Percentiles rank a stretch among this genome's conserved stretches.
phyloP scores from a whole-genome alignment of 2,329 filamentous ascomycete species.

The Zasmidium citrigriseum region DNA sequence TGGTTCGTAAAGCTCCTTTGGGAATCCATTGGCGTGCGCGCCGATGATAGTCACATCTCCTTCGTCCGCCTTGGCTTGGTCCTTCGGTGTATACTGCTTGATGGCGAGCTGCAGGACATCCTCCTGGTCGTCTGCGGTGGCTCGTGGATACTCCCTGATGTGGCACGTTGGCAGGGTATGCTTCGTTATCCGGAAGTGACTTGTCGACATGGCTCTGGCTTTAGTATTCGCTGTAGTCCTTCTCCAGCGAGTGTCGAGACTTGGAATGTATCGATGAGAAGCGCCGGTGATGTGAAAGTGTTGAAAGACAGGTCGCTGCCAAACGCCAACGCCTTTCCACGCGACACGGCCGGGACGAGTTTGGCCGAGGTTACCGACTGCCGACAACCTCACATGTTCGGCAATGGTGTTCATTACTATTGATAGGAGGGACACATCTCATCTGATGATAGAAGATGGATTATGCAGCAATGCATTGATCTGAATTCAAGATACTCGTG shows the following conservation, averaged over 20 bases:
- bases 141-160: constrained; percentile 77
- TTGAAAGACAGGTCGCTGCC: too few species aligned
- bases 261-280: too few species aligned
- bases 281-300: too few species aligned
- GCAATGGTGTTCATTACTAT: too few species aligned
- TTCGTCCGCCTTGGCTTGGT: constrained; percentile 66
- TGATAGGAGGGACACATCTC: too few species aligned
- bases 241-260: neutral
- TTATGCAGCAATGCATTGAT: too few species aligned
- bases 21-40: constrained; percentile 88
- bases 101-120: constrained; percentile 72
- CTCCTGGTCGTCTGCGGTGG: constrained; percentile 71
- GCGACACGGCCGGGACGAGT: neutral
- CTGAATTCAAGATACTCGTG: too few species aligned
- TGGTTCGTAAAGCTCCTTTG: constrained; percentile 92
- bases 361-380: neutral
- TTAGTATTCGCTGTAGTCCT: neutral
- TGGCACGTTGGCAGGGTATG: constrained; percentile 74
- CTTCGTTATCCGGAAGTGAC: constrained; percentile 66
- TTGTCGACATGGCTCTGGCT: constrained; percentile 20
- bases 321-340: too few species aligned
- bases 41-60: constrained; percentile 85
- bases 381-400: neutral
- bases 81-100: constrained; percentile 83
- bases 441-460: too few species aligned